Evolutionary conservation across 2,329 filamentous ascomycete species (phyloP), one percentile per base, ranked within the genome.

Genomic region (Claviceps sp.): DNA sequence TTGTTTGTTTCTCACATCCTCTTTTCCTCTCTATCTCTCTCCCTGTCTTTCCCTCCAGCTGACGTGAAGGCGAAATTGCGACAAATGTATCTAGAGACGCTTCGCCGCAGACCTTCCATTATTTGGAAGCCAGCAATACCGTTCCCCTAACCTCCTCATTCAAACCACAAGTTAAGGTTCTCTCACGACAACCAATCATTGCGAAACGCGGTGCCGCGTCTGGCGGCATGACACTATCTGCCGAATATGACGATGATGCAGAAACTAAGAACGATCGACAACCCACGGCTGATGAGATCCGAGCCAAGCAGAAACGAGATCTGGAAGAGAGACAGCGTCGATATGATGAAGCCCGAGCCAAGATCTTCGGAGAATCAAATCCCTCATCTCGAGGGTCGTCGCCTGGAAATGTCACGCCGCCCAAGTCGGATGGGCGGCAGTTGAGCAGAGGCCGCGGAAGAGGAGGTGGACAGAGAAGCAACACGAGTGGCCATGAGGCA

Each of bases 271-370:
- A 79, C 63, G 78, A 80, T 56, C 72, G 76, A 19, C 81, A 82
- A 59, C 78, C 81, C 44, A 85, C 81, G 0, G 78, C 84, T 3
- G 87, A 91, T 60, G 85, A 95, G 70, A 78, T 89, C 38, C 82
- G 86, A 56, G 79, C 82, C 24, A 85, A 85, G 62, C 87, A 90
- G 50, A 81, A 89, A 64, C 77, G 79, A 48, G 88, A 95, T 60
- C 79, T 82, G 10, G 89, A 94, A 63, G 89, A 95, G 70, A 95
- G 93, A 71, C 87, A 95, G 71, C 82, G 82, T 52, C 85, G 86
- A 55, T 96, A 96, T 65, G 87, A 94, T 55, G 89, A 95, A 70
- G 87, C 84, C 5, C 78, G 91, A 34, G 88, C 91, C 60, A 85
- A 89, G 64, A 84, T 96, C 52, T 91, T 96, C 66, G 89, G 89